Conservation (phyloP, 1,284 basidiomycete species). For the Cerioporus squamosus region DNA sequence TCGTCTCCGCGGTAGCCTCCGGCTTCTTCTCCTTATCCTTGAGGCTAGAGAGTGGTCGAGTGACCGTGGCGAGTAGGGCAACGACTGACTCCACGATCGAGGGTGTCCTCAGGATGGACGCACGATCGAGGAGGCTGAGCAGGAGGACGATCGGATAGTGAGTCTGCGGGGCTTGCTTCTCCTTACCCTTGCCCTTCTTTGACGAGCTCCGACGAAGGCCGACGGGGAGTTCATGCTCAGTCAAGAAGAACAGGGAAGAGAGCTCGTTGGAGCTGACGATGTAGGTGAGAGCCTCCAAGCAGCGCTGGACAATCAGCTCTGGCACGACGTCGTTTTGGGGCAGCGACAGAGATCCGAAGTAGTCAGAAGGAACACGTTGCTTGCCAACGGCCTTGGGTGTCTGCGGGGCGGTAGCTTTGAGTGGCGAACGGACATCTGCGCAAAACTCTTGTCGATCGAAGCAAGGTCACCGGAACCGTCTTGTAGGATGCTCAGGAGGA, state of each 20-base stretch:
- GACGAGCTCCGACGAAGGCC: conserved; percentile 69
- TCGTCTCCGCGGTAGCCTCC: conserved; percentile 13
- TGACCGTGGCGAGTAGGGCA: conserved; percentile 82
- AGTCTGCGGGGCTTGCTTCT: conserved; percentile 78
- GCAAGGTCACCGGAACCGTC: conserved; percentile 94
- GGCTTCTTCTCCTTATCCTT: conserved; percentile 56
- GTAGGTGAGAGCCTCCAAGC: conserved; percentile 86
- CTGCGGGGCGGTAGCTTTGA: conserved; percentile 56
- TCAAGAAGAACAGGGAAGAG: conserved; percentile 91
- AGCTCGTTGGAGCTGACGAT: conserved; percentile 85
- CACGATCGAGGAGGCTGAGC: conserved; percentile 84
- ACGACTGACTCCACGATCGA: conserved; percentile 93
- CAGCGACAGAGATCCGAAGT: conserved; percentile 54
- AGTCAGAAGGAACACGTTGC: conserved; percentile 61
- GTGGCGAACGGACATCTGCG: conserved; percentile 85
- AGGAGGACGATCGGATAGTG: conserved; percentile 92
- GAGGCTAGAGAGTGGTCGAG: conserved; percentile 74
- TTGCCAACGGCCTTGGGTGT: conserved; percentile 76
- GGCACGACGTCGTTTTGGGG: conserved; percentile 85
- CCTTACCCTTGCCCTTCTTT: conserved; percentile 94
- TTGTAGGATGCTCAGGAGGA: conserved; percentile 90
- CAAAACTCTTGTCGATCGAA: conserved; percentile 92
- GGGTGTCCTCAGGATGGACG: conserved; percentile 82
- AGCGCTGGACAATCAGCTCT: conserved; percentile 90
- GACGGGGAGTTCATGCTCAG: conserved; percentile 86